Evolutionary conservation across 768 basidiomycete genomes (phyloP).

Genomic region (Termitomyces sp.): DNA sequence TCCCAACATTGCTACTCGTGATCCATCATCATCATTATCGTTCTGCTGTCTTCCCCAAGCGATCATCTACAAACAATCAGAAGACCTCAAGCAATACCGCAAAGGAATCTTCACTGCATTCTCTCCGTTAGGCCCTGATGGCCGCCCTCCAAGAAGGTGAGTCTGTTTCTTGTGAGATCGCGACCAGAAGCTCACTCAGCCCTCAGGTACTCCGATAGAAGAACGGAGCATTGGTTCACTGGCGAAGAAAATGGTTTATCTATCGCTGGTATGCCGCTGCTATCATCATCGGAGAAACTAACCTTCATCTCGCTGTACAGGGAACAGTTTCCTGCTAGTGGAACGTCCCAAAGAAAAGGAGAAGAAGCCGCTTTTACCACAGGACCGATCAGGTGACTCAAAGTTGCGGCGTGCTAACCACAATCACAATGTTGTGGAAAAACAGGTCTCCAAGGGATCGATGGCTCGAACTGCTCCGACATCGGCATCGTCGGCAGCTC

Average conservation of each 20-base stretch:
- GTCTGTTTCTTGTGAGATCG: slow-evolving; percentile 14
- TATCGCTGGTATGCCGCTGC: slow-evolving; percentile 36
- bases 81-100: slow-evolving; percentile 39
- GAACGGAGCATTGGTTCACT: slow-evolving; percentile 58
- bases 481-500: slow-evolving; percentile 4
- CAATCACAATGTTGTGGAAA: slow-evolving; percentile 35
- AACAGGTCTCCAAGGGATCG: slow-evolving; percentile 45
- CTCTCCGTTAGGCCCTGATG: slow-evolving; percentile 51
- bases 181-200: slow-evolving; percentile 1
- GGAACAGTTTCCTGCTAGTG: slow-evolving; percentile 13
- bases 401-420: slow-evolving; percentile 35
- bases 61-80: slow-evolving; percentile 43
- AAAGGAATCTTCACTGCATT: slow-evolving; percentile 42
- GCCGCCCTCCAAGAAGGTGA: slow-evolving; percentile 58
- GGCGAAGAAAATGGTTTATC: slow-evolving; percentile 50
- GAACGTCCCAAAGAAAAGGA: slow-evolving; percentile 17
- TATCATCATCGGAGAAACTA: not conserved
- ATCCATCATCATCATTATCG: slow-evolving; percentile 58
- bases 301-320: not conserved
- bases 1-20: slow-evolving; percentile 37
- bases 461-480: slow-evolving; percentile 44
- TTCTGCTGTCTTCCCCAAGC: slow-evolving; percentile 60
- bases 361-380: slow-evolving; percentile 14
- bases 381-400: slow-evolving; percentile 26
- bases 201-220: slow-evolving; percentile 54